Evolutionary conservation across 2,329 filamentous ascomycete genomes (phyloP), one percentile per base, ranked within the genome.

Genomic region (Hypomyces perniciosus): DNA sequence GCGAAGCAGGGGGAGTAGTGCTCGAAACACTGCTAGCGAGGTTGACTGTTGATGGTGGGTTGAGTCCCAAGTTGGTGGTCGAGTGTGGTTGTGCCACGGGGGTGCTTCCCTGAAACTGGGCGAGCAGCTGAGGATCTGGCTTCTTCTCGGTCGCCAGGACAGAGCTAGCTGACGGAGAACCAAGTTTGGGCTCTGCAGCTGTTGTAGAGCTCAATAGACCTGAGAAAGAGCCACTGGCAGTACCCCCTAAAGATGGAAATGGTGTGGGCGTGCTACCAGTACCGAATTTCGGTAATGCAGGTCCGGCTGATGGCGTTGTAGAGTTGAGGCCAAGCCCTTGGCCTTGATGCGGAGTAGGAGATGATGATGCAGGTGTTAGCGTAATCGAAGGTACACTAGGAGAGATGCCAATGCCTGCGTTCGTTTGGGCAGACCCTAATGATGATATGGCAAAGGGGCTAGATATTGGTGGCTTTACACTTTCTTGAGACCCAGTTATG

Each of bases 381-480:
- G 50, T 9, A 8, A 28, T n/a, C 31, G 45, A 29, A 4, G 35
- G n/a, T 20, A 30, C 34, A 13, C n/a, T 26, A 13, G 34, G 7
- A 41, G 31, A 29, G 4, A 28, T 8, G 9, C 35, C 9, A 8
- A 28, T 45, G 44, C 41, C 44, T 6, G 46, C 29, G 31, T 27
- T 52, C 28, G 46, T 13, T 37, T 46, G 42, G 46, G 34, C 13
- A 42, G 34, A 26, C n/a, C 35, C 31, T 12, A 44, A 39, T 6
- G 50, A 49, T 26, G 46, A 40, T 6, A 50, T 48, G 38, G 53
- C 44, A 44, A 62, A 62, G 4, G 60, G 54, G 7, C 49, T 61
- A 3, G 51, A 37, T 3, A 46, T 44, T n/a, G 46, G 5, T 28
- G 48, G 46, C 7, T n/a, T 34, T 30, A 31, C 30, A 8, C 28